Base-by-base conservation (phyloP, 805 yeast species). In the Metschnikowia proteae region DNA sequence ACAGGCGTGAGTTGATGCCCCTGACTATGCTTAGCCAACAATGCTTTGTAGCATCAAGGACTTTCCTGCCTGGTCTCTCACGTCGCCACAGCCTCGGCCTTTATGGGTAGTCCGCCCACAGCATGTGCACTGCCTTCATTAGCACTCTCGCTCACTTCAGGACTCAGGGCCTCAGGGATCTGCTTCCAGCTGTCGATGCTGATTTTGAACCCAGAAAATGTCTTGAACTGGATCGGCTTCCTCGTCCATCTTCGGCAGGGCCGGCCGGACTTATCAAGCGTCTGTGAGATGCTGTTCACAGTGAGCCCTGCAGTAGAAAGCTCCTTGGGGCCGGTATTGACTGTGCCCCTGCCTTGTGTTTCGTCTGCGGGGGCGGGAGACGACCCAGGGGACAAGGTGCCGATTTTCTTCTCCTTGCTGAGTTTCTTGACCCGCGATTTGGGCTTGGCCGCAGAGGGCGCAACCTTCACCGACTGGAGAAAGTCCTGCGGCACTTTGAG, bases 161-260 rank as follows among this genome's bases (percentile, higher is more conserved):
- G 10, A 7, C 10, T 7, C 30, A 5, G 39, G 5, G 30, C 8
- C 11, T 8, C 41, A 5, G 32, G 27, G n/a, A 13, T 26, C 26
- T 34, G 49, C 23, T 34, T 45, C 60, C 60, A 57, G 13, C 39
- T 43, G 27, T 48, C 51, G 25, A 66, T 60, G 40, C 60, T 60
- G 9, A 70, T 63, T 54, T 70, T 71, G 58, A 67, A 73, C 9
- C 78, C 78, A 39, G 69, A 68, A 55, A 73, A 73, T 1, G 76
- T 70, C 64, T 73, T 73, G 58, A 72, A 70, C 46, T 62, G 60
- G 8, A 63, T 47, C 2, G 69, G 61, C 23, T 59, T 59, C 51
- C 71, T 70, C 27, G 54, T 59, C 76, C 76, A 73, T 49, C 55
- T 63, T 44, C 52, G 53, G 38, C 54, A 49, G 28, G 73, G 72